Conservation (phyloP, 23 red algal genomes). For the Gracilaria caudata region DNA sequence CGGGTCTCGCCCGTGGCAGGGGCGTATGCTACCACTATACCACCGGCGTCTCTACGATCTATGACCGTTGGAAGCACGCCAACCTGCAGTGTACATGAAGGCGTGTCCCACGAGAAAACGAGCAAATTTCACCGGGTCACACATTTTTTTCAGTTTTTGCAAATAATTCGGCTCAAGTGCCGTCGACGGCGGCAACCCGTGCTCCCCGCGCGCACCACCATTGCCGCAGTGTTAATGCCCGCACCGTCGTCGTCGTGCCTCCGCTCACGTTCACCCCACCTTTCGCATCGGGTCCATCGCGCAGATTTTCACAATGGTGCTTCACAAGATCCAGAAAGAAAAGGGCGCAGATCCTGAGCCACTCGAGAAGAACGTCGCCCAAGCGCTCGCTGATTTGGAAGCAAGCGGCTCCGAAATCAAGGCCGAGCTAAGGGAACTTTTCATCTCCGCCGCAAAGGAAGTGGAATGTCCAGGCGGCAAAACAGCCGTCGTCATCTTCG, state of each 20-base stretch:
- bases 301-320: slow-evolving; percentile 18
- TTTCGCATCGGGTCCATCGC: background rate
- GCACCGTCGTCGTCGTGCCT: background rate
- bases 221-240: background rate
- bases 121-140: too few species aligned
- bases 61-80: too few species aligned
- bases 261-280: background rate
- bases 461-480: slow-evolving; percentile 84
- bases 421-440: slow-evolving; percentile 77
- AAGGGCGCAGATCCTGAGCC: slow-evolving; percentile 61
- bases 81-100: too few species aligned
- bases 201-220: too few species aligned
- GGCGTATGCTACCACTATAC: slow-evolving; percentile 87
- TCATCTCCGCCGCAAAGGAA: slow-evolving; percentile 82
- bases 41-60: slow-evolving; percentile 47
- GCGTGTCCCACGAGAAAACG: too few species aligned
- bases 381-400: slow-evolving; percentile 92
- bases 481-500: slow-evolving; percentile 83
- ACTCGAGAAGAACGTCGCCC: slow-evolving; percentile 87
- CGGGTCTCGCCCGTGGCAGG: slow-evolving; percentile 87
- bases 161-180: background rate
- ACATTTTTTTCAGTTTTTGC: too few species aligned
- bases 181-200: background rate
- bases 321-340: slow-evolving; percentile 77
- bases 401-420: slow-evolving; percentile 78